A percentile compares a stretch with the other conserved stretches of the same genome.
These are phyloP conservation scores for Hyaloscypha bicolor DNA, from an alignment of 495 filamentous ascomycete species.

Conservation along the genomic window DNA sequence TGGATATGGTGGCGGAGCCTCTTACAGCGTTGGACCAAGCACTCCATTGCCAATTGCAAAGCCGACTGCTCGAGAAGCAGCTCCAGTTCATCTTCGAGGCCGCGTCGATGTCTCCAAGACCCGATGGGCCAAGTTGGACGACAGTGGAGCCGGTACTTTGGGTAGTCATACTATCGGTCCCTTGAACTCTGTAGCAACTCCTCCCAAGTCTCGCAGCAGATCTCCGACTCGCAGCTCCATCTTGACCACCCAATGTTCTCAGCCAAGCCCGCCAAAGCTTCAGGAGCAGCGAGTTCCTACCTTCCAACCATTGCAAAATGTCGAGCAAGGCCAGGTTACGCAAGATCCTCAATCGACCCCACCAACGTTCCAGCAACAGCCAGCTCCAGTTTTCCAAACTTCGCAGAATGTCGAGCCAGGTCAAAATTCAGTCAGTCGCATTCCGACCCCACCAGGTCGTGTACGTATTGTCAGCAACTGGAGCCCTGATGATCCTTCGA, in stretches of 20 bases:
- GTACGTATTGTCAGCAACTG: conserved; percentile 9
- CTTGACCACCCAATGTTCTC: background rate
- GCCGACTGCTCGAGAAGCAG: background rate
- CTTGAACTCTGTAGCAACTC: background rate
- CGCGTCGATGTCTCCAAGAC: background rate
- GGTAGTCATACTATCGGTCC: no score
- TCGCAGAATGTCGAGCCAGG: background rate
- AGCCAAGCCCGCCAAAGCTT: background rate
- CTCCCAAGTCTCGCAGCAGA: background rate
- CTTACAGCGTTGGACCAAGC: background rate
- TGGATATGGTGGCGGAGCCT: background rate
- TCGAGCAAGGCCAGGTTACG: background rate
- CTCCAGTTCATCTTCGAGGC: background rate
- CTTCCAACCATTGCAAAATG: background rate
- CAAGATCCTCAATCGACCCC: background rate
- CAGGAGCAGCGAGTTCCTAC: background rate
- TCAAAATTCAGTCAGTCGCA: background rate
- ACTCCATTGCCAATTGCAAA: background rate
- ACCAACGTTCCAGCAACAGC: background rate
- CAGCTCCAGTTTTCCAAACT: background rate
- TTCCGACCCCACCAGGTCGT: conserved; percentile 2
- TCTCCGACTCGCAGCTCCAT: background rate
- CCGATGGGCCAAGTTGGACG: background rate
- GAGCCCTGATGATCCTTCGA: background rate
- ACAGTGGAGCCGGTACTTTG: background rate